phyloP scores from a whole-genome alignment of 192 early-diverging fungal genomes.

The Lobosporangium transversale region DNA sequence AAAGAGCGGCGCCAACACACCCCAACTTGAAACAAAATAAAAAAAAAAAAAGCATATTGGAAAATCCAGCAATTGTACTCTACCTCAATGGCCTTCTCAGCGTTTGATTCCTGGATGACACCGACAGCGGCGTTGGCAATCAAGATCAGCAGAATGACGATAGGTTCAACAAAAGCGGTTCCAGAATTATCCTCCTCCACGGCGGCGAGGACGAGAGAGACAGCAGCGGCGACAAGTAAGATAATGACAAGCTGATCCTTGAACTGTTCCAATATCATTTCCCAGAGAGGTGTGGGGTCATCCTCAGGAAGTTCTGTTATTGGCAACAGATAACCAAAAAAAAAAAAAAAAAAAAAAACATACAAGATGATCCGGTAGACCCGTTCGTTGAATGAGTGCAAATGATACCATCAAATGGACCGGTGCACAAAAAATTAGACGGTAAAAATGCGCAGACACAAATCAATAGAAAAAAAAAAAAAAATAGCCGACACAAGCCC shows the following conservation, averaged over 20 bases:
- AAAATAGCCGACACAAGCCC: background rate
- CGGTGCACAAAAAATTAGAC: background rate
- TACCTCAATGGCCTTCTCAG: slow-evolving; percentile 97
- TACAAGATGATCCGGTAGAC: background rate
- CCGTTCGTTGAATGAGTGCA: too few species aligned
- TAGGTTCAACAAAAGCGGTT: slow-evolving; percentile 97
- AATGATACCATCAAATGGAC: slow-evolving; percentile 6
- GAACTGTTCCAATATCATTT: slow-evolving; percentile 97
- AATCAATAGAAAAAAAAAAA: slow-evolving; percentile 10
- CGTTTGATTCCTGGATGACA: slow-evolving; percentile 95
- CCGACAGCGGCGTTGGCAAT: slow-evolving; percentile 98
- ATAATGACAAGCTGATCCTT: slow-evolving; percentile 99
- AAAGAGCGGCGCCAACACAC: too few species aligned
- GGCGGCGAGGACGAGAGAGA: slow-evolving; percentile 93
- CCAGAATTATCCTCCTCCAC: slow-evolving; percentile 80
- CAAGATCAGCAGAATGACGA: slow-evolving; percentile 97
- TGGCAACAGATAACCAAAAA: background rate
- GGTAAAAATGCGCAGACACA: background rate
- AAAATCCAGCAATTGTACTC: too few species aligned
- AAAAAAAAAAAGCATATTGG: too few species aligned
- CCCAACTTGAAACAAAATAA: too few species aligned
- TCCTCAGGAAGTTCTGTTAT: slow-evolving; percentile 87
- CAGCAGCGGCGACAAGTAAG: slow-evolving; percentile 85
- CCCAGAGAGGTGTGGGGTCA: slow-evolving; percentile 88
- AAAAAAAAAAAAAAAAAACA: background rate